These are phyloP conservation scores for Arabis alpina DNA, from an alignment of 345 rosid genomes.

Conservation along the genomic window DNA sequence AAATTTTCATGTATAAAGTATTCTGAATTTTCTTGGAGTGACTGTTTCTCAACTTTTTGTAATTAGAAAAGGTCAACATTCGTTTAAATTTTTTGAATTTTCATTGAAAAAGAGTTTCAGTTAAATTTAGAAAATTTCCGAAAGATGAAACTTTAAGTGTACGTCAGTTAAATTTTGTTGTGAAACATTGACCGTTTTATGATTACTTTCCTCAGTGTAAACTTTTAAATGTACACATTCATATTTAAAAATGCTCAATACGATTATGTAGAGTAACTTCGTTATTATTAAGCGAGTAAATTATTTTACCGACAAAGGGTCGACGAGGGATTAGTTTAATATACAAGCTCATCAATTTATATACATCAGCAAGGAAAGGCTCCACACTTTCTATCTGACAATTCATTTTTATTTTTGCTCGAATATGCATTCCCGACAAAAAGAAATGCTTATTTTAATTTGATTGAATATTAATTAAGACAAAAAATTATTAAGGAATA, in stretches of 20 bases:
- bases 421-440: conserved; percentile 28
- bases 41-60: not conserved
- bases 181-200: conserved; percentile 35
- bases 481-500: not conserved
- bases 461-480: conserved; percentile 5
- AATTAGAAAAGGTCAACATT: conserved; percentile 20
- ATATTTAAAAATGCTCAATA: not conserved
- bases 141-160: conserved; percentile 36
- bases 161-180: not conserved
- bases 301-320: conserved; percentile 33
- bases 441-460: conserved; percentile 4
- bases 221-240: not conserved
- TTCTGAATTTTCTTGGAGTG: conserved; percentile 14
- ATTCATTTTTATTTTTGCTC: not conserved
- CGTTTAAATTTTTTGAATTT: not conserved
- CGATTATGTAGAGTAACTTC: conserved; percentile 2
- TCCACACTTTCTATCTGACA: conserved; percentile 45
- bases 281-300: conserved; percentile 30
- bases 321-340: conserved; percentile 10
- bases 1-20: conserved; percentile 12
- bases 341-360: conserved; percentile 13
- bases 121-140: conserved; percentile 32
- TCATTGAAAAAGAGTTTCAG: conserved; percentile 2
- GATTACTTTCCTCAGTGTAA: conserved; percentile 20
- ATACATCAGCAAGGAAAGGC: conserved; percentile 35